Conservation (phyloP, 2,329 filamentous ascomycete genomes). For the Ophiostoma ulmi region DNA sequence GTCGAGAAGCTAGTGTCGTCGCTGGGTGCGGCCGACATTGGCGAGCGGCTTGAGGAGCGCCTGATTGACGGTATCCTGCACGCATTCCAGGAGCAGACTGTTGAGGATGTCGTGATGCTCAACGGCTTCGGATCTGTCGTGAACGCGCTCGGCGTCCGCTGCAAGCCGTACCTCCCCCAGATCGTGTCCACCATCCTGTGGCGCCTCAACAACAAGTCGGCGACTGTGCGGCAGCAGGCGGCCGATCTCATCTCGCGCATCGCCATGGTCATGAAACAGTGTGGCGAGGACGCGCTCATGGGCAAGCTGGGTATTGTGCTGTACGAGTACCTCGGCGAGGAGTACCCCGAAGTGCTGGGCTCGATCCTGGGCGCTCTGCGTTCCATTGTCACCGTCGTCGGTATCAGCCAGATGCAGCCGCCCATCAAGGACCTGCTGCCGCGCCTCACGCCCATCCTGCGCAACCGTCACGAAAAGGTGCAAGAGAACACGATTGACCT, state of each 20-base stretch:
- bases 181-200: constrained; percentile 96
- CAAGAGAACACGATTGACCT: constrained; percentile 99
- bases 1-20: constrained; percentile 94
- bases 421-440: constrained; percentile 95
- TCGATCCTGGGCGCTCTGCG: constrained; percentile 92
- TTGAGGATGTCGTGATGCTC: constrained; percentile 91
- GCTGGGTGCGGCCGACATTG: constrained; percentile 88
- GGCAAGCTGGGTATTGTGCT: constrained; percentile 90
- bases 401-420: constrained; percentile 95
- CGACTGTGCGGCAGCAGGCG: constrained; percentile 92
- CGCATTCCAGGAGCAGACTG: constrained; percentile 95
- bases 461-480: constrained; percentile 97
- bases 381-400: constrained; percentile 95
- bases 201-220: constrained; percentile 95
- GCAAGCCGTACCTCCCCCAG: constrained; percentile 94
- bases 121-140: constrained; percentile 98
- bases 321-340: constrained; percentile 97
- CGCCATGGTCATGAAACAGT: constrained; percentile 98
- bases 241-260: constrained; percentile 95
- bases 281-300: constrained; percentile 91
- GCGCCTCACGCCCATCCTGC: constrained; percentile 91
- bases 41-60: constrained; percentile 84
- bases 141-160: constrained; percentile 85
- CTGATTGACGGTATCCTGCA: constrained; percentile 93
- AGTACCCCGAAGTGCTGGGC: constrained; percentile 95